These are phyloP conservation scores for Phlebiopsis flavidoalba DNA, from an alignment of 768 basidiomycete species.

Conservation along the genomic window DNA sequence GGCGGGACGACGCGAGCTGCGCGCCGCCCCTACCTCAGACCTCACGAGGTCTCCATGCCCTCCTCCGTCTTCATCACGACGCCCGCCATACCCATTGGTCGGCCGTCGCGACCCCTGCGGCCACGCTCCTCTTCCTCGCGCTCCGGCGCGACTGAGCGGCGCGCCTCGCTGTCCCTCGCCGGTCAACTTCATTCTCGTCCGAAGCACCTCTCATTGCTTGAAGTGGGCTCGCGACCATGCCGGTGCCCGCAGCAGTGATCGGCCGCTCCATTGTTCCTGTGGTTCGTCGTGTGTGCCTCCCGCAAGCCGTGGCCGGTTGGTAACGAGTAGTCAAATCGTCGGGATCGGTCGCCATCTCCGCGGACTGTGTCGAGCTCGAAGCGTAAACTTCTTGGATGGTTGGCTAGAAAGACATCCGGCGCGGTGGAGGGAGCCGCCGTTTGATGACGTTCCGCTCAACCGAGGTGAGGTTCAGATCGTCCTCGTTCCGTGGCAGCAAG, in stretches of 20 bases:
- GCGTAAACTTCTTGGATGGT: conserved; percentile 18
- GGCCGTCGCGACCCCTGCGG: conserved; percentile 20
- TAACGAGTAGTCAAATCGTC: conserved; percentile 5
- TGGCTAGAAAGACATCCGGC: conserved; percentile 17
- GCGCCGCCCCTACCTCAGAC: neutral
- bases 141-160: neutral
- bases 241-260: conserved; percentile 13
- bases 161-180: neutral
- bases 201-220: conserved; percentile 13
- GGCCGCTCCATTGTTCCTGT: conserved; percentile 16
- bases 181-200: conserved; percentile 15
- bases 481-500: conserved; percentile 26
- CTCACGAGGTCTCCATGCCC: conserved; percentile 22
- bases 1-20: neutral
- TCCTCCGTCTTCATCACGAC: conserved; percentile 22
- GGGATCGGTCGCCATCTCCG: conserved; percentile 26
- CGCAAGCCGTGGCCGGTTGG: neutral
- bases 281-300: too few species aligned
- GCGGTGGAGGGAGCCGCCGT: conserved; percentile 7
- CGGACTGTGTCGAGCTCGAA: conserved; percentile 27
- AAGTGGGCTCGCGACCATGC: conserved; percentile 9
- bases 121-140: conserved; percentile 19
- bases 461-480: conserved; percentile 13
- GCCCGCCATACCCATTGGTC: conserved; percentile 17
- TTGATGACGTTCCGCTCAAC: neutral